These are phyloP conservation scores for Blastobotrys buckinghamii DNA, from an alignment of 1,139 yeast species.

Conservation along the genomic window DNA sequence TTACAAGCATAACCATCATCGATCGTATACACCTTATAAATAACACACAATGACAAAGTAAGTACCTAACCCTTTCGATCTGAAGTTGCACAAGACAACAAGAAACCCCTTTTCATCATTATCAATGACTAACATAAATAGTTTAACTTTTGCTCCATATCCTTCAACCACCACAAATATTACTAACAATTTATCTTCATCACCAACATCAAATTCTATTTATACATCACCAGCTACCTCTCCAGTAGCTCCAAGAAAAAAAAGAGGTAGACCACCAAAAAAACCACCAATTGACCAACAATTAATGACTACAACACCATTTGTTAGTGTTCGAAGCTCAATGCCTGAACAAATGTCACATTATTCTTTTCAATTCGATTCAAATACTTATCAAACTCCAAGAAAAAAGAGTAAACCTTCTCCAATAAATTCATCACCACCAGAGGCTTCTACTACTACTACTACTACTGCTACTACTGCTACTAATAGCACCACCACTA, in stretches of 20 bases:
- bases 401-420: neutral
- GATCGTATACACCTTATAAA: too few species aligned
- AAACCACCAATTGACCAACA: constrained; percentile 25
- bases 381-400: neutral
- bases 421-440: neutral
- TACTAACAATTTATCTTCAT: neutral
- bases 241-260: constrained; percentile 8
- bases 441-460: neutral
- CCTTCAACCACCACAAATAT: neutral
- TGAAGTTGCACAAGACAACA: too few species aligned
- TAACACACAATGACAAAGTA: too few species aligned
- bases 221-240: neutral
- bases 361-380: constrained; percentile 14
- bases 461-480: neutral
- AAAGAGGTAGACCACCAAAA: constrained; percentile 26
- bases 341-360: constrained; percentile 8
- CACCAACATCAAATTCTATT: neutral
- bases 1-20: too few species aligned
- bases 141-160: neutral
- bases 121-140: neutral
- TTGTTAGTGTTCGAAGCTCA: constrained; percentile 14
- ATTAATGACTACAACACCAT: constrained; percentile 22
- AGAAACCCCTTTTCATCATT: too few species aligned
- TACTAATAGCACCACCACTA: neutral
- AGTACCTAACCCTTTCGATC: too few species aligned